Conservation (phyloP, 352 stramenopile genomes). For the Globisporangium heterothallicum region DNA sequence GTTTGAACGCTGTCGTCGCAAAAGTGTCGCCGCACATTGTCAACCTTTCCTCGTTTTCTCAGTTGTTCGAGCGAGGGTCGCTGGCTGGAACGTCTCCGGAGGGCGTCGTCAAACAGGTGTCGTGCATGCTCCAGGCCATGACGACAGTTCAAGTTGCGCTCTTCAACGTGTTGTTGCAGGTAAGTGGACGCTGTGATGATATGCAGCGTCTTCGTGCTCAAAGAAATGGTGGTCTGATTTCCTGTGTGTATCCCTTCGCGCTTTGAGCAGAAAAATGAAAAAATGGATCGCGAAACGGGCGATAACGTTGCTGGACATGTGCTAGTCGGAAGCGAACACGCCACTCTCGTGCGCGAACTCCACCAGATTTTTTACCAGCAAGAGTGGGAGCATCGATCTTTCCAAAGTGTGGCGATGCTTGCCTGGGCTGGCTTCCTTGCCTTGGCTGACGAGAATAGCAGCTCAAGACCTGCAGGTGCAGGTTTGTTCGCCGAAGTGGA, state of each 20-base stretch:
- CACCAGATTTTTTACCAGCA: slow-evolving; percentile 58
- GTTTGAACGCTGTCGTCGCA: slow-evolving; percentile 47
- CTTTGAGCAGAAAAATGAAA: slow-evolving; percentile 35
- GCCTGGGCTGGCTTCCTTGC: slow-evolving; percentile 64
- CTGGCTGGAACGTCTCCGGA: slow-evolving; percentile 57
- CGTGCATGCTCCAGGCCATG: slow-evolving; percentile 72
- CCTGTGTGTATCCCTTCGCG: neutral
- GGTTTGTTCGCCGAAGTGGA: slow-evolving; percentile 59
- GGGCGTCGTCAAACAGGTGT: slow-evolving; percentile 64
- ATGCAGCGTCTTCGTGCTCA: too few relatives aligned
- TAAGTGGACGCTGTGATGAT: neutral
- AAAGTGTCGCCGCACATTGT: slow-evolving; percentile 82
- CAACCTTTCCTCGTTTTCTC: slow-evolving; percentile 67
- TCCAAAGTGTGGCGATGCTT: slow-evolving; percentile 75
- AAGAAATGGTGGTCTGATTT: neutral
- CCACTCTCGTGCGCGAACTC: slow-evolving; percentile 47
- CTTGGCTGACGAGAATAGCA: slow-evolving; percentile 23
- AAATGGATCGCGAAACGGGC: slow-evolving; percentile 62
- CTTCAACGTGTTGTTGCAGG: slow-evolving; percentile 49
- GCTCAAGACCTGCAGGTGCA: slow-evolving; percentile 13
- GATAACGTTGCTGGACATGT: slow-evolving; percentile 34
- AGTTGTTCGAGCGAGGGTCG: slow-evolving; percentile 68
- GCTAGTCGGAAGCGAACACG: slow-evolving; percentile 38
- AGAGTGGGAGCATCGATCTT: slow-evolving; percentile 58
- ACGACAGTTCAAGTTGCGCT: slow-evolving; percentile 66